Evolutionary conservation across 805 yeast genomes (phyloP), one percentile per base, ranked within the genome.

Genomic region (Starmera dryadoides): DNA sequence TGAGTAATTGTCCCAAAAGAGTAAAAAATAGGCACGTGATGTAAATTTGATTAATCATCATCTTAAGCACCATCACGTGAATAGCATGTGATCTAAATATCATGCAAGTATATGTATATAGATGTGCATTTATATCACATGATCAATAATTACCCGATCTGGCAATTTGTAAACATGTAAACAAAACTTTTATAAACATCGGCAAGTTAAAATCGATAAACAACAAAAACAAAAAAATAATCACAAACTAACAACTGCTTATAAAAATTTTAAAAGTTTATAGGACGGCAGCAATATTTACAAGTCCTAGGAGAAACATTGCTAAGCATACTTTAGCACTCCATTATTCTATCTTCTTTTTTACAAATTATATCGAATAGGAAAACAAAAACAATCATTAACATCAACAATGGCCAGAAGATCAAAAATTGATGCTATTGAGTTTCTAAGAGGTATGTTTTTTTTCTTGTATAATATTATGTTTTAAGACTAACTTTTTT

Each of bases 361-460:
- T n/a, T n/a, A n/a, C n/a, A n/a, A n/a, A n/a, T n/a, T n/a, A n/a
- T n/a, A n/a, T n/a, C n/a, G n/a, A n/a, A n/a, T n/a, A n/a, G n/a
- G n/a, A n/a, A n/a, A 21, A 20, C 26, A 14, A 17, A 14, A n/a
- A 23, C 14, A 22, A 15, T 1, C 20, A 16, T 10, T 22, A 16
- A 10, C 16, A 33, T 9, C 14, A 30, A 32, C n/a, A 19, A 33
- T 34, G 36, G 22, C 36, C 12, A 34, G n/a, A 26, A 34, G 21
- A 34, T 7, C 15, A 15, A 34, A 25, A 25, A n/a, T 34, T 10
- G 36, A 34, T 34, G 36, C 36, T 26, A 34, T 34, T 12, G 36
- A 34, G 21, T 34, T 34, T 22, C 14, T 34, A 6, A 34, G 36
- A 34, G 36, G 36, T 33, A 11, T 6, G 35, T 12, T 6, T 12